Percentiles rank a stretch among this genome's conserved stretches.
phyloP scores from a whole-genome alignment of 2,329 filamentous ascomycete genomes.

The Aspergillus aculeatinus region DNA sequence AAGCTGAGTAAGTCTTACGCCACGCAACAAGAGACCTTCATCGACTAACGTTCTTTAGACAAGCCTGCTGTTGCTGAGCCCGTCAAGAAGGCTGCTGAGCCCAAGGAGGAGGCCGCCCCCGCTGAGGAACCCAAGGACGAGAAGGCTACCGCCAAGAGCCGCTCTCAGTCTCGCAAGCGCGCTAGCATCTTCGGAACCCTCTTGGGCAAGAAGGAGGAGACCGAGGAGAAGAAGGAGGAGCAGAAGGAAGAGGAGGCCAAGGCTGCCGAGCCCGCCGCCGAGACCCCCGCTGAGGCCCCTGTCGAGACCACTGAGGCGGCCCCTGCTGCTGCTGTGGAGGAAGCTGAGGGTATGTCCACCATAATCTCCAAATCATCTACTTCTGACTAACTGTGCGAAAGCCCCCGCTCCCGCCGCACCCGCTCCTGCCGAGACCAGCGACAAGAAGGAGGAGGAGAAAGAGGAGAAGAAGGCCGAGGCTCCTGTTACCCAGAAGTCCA shows the following conservation, averaged over 20 bases:
- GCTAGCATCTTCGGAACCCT: conserved; percentile 46
- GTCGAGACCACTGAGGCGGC: conserved; percentile 31
- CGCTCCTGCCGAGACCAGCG: conserved; percentile 9
- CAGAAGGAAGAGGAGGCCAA: conserved; percentile 42
- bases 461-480: conserved; percentile 39
- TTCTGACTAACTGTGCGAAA: background rate
- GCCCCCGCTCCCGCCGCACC: conserved; percentile 30
- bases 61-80: conserved; percentile 28
- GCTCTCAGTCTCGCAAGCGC: conserved; percentile 59
- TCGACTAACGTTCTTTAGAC: conserved; percentile 33
- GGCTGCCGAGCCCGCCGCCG: conserved; percentile 12
- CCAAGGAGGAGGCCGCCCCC: conserved; percentile 37
- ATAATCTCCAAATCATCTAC: background rate
- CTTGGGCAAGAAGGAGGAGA: conserved; percentile 61
- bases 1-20: conserved; percentile 57
- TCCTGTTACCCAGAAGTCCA: conserved; percentile 58
- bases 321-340: conserved; percentile 48
- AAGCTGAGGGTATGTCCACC: conserved; percentile 8
- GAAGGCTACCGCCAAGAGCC: conserved; percentile 59
- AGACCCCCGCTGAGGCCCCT: conserved; percentile 19
- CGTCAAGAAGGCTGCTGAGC: conserved; percentile 24
- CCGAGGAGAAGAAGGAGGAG: conserved; percentile 44
- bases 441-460: conserved; percentile 24
- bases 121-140: conserved; percentile 50
- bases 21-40: background rate